A percentile compares a stretch with the other conserved stretches of the same genome.
These are phyloP conservation scores for Aristolochia contorta DNA, from an alignment of 164 flowering plant genomes.

Conservation along the genomic window DNA sequence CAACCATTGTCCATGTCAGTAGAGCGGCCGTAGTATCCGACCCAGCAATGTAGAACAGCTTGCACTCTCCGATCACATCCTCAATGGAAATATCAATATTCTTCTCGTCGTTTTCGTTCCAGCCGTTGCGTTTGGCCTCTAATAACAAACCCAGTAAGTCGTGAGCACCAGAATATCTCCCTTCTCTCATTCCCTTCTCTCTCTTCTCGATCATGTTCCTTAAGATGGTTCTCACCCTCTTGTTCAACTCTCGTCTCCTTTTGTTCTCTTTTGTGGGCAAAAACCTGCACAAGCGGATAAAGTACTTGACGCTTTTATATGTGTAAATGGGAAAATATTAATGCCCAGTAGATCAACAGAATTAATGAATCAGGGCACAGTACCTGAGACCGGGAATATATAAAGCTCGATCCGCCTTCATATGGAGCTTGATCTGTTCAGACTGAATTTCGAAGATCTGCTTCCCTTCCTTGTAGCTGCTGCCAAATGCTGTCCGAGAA, in stretches of 20 bases:
- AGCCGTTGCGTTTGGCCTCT: conserved; percentile 9
- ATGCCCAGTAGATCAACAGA: no score
- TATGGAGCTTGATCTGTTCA: conserved; percentile 23
- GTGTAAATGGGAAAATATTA: neutral
- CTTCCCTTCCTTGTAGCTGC: conserved; percentile 39
- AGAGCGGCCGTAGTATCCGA: conserved; percentile 34
- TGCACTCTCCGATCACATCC: conserved; percentile 46
- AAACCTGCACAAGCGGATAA: conserved; percentile 1
- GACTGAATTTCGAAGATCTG: conserved; percentile 36
- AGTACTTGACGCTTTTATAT: neutral
- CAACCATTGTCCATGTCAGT: conserved; percentile 38
- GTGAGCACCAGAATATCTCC: conserved; percentile 1
- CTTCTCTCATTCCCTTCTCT: conserved; percentile 7
- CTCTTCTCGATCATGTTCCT: conserved; percentile 9
- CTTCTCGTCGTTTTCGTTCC: neutral
- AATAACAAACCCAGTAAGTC: conserved; percentile 12
- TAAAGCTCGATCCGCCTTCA: conserved; percentile 17
- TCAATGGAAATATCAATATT: conserved; percentile 25
- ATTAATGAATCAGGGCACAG: neutral
- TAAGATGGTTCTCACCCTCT: conserved; percentile 3
- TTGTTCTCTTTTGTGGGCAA: conserved; percentile 12
- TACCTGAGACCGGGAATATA: conserved; percentile 49
- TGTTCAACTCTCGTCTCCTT: conserved; percentile 5
- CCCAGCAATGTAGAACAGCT: conserved; percentile 43
- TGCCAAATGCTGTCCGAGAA: conserved; percentile 45